phyloP scores from a whole-genome alignment of 495 filamentous ascomycete genomes.

The Aspergillus conjunctus region DNA sequence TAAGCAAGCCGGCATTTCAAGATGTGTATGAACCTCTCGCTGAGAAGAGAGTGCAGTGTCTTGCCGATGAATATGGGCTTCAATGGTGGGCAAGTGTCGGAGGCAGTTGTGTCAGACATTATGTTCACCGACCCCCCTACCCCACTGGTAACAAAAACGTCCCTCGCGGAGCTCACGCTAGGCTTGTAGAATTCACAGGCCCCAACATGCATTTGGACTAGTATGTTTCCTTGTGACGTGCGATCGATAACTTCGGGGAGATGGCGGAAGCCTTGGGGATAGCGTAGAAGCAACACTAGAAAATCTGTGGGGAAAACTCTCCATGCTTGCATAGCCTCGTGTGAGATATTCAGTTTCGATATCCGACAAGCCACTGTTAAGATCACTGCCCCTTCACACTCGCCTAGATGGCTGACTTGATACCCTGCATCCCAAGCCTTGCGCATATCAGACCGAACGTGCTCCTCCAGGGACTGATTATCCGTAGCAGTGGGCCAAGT shows the following conservation, averaged over 20 bases:
- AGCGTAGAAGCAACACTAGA: constrained; percentile 76
- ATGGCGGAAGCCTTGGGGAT: constrained; percentile 56
- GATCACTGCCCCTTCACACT: constrained; percentile 56
- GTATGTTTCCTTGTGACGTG: neutral
- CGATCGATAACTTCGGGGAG: constrained; percentile 51
- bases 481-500: constrained; percentile 36
- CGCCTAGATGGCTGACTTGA: constrained; percentile 66
- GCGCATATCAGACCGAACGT: constrained; percentile 65
- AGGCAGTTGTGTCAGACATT: neutral
- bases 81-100: neutral
- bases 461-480: constrained; percentile 25
- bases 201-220: constrained; percentile 47
- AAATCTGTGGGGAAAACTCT: constrained; percentile 66
- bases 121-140: neutral
- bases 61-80: constrained; percentile 62
- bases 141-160: constrained; percentile 47
- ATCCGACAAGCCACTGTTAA: constrained; percentile 65
- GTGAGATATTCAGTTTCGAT: constrained; percentile 70
- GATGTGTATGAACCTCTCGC: constrained; percentile 64
- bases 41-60: constrained; percentile 70
- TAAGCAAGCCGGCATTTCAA: constrained; percentile 58
- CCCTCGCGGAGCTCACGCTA: constrained; percentile 39
- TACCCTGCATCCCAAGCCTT: constrained; percentile 67
- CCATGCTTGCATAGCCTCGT: constrained; percentile 80
- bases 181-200: constrained; percentile 55